A percentile compares a stretch with the other conserved stretches of the same genome.
These are phyloP conservation scores for Populus nigra DNA, from an alignment of 345 rosid genomes.

Conservation along the genomic window DNA sequence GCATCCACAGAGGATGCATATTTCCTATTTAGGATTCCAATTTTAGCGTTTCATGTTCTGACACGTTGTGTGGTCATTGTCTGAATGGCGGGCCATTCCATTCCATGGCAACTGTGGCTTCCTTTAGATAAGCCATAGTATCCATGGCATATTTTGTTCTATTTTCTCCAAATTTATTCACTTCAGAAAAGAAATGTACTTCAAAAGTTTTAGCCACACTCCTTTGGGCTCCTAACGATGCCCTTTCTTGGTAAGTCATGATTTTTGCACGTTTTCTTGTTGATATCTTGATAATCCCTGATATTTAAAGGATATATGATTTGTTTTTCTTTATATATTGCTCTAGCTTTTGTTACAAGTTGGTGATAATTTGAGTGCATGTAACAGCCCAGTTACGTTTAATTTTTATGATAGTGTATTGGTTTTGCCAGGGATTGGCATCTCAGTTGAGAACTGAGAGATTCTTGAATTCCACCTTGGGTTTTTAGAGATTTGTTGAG, in stretches of 20 bases:
- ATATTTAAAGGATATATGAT: too few relatives aligned
- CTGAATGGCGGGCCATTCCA: background rate
- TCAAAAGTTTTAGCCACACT: background rate
- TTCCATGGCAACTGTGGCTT: background rate
- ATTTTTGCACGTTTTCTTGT: background rate
- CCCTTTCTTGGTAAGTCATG: slow-evolving; percentile 22
- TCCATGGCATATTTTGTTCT: background rate
- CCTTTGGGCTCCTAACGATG: background rate
- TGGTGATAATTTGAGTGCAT: background rate
- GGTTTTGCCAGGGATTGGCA: slow-evolving; percentile 6
- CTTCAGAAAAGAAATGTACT: background rate
- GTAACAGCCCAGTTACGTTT: background rate
- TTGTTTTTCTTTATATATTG: background rate
- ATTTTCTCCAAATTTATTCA: background rate
- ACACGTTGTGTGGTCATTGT: background rate
- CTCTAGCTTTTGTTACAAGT: background rate
- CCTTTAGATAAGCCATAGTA: background rate
- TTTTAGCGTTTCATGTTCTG: background rate
- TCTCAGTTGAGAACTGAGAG: slow-evolving; percentile 16
- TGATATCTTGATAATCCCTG: background rate
- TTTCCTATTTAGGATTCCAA: background rate
- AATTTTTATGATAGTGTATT: background rate
- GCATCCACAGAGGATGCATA: background rate
- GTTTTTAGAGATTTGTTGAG: slow-evolving; percentile 14
- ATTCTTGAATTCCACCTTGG: slow-evolving; percentile 2